A percentile compares a stretch with the other conserved stretches of the same genome.
These are phyloP conservation scores for Lophiostoma macrostomum DNA, from an alignment of 495 filamentous ascomycete genomes.

Conservation along the genomic window DNA sequence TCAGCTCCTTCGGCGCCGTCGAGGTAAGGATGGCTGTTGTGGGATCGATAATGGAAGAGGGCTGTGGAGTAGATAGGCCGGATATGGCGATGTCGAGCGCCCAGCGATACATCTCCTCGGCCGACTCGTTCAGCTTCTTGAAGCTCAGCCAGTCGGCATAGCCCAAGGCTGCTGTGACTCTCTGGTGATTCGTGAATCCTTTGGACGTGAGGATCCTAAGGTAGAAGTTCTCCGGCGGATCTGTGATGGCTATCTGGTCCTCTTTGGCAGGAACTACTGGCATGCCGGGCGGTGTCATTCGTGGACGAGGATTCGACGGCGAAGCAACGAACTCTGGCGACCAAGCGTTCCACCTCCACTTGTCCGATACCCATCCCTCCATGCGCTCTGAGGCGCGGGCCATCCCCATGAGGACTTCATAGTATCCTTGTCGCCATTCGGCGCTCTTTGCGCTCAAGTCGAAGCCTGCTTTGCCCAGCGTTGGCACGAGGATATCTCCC, in stretches of 20 bases:
- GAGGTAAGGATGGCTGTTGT: conserved; percentile 58
- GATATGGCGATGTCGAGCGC: conserved; percentile 65
- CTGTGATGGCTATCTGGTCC: conserved; percentile 63
- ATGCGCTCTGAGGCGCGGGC: conserved; percentile 75
- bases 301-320: conserved; percentile 77
- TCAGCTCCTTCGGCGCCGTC: conserved; percentile 39
- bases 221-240: conserved; percentile 68
- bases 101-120: conserved; percentile 68
- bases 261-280: conserved; percentile 60
- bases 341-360: conserved; percentile 53
- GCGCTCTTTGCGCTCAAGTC: conserved; percentile 74
- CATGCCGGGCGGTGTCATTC: conserved; percentile 59
- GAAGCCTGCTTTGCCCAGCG: conserved; percentile 56
- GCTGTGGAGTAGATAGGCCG: conserved; percentile 40
- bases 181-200: conserved; percentile 71
- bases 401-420: conserved; percentile 69
- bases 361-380: conserved; percentile 72
- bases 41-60: conserved; percentile 54
- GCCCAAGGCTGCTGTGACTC: conserved; percentile 71
- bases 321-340: conserved; percentile 69
- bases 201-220: conserved; percentile 71
- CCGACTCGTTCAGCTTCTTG: conserved; percentile 59
- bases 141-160: conserved; percentile 82
- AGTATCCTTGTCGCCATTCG: conserved; percentile 80
- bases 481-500: conserved; percentile 54